Evolutionary conservation across 2,329 filamentous ascomycete species (phyloP).

Genomic region (Neonectria punicea): DNA sequence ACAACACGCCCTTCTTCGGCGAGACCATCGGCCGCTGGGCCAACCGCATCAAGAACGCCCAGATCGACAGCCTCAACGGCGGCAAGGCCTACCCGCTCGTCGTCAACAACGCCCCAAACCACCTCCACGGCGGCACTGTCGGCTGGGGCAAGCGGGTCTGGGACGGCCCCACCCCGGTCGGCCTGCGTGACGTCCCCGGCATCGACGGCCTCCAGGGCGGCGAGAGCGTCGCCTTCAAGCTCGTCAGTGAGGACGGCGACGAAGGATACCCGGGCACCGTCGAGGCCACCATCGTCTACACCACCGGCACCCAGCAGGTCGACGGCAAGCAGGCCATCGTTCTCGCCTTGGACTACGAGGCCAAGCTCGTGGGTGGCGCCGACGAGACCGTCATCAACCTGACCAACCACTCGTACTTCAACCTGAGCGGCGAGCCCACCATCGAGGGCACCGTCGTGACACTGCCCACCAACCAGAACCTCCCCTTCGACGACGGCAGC

Average conservation of each 20-base stretch:
- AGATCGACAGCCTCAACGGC: slow-evolving; percentile 77
- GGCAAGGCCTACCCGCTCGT: slow-evolving; percentile 74
- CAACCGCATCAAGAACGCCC: slow-evolving; percentile 81
- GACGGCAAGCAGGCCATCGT: slow-evolving; percentile 74
- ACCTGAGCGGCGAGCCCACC: slow-evolving; percentile 64
- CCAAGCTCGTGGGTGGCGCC: slow-evolving; percentile 78
- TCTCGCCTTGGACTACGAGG: slow-evolving; percentile 90
- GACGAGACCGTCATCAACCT: slow-evolving; percentile 94
- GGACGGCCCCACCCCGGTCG: slow-evolving; percentile 74
- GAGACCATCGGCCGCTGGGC: slow-evolving; percentile 89
- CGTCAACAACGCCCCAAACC: slow-evolving; percentile 82
- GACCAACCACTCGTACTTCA: slow-evolving; percentile 93
- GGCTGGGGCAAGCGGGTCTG: slow-evolving; percentile 88
- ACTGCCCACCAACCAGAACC: slow-evolving; percentile 71
- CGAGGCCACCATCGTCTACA: slow-evolving; percentile 81
- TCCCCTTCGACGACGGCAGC: slow-evolving; percentile 76
- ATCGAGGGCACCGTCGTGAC: slow-evolving; percentile 73
- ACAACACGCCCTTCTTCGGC: slow-evolving; percentile 87
- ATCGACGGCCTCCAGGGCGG: slow-evolving; percentile 65
- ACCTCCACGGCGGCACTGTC: slow-evolving; percentile 74
- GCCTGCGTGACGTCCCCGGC: slow-evolving; percentile 60
- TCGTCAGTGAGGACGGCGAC: slow-evolving; percentile 81
- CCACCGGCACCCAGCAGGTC: slow-evolving; percentile 72
- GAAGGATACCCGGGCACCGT: slow-evolving; percentile 92
- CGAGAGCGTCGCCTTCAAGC: slow-evolving; percentile 73